These are phyloP conservation scores for Leishmania arabica DNA, from an alignment of 208 protist species.

Conservation along the genomic window DNA sequence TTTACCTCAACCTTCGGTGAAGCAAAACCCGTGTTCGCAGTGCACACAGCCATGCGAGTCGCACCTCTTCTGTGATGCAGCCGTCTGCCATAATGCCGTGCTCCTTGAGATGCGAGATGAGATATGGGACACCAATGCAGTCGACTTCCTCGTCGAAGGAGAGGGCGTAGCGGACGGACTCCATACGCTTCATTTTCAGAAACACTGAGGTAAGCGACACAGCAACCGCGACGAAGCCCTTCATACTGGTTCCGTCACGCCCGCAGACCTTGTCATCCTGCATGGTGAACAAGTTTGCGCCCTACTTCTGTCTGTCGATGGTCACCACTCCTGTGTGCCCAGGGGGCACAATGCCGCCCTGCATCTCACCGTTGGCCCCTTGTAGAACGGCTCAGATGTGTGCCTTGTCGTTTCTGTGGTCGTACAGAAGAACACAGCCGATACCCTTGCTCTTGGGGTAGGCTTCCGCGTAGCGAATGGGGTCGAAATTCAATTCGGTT, in stretches of 20 bases:
- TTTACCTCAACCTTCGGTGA: constrained; percentile 26
- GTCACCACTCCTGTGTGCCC: constrained; percentile 62
- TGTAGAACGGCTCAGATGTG: constrained; percentile 48
- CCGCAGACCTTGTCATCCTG: constrained; percentile 51
- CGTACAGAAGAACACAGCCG: constrained; percentile 28
- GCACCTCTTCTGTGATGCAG: constrained; percentile 34
- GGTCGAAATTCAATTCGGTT: constrained; percentile 43
- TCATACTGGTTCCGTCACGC: constrained; percentile 49
- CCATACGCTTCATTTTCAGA: constrained; percentile 37
- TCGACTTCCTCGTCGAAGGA: constrained; percentile 49
- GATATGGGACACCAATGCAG: constrained; percentile 34
- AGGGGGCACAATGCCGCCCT: constrained; percentile 51
- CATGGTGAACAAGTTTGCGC: constrained; percentile 55
- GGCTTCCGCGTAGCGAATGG: constrained; percentile 36
- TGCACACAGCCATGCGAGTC: constrained; percentile 21
- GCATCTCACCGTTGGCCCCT: constrained; percentile 31
- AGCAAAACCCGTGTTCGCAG: constrained; percentile 41
- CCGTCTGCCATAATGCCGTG: constrained; percentile 33
- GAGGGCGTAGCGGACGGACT: constrained; percentile 52
- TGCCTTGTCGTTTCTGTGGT: constrained; percentile 35
- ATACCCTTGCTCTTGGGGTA: constrained; percentile 31
- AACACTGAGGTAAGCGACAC: constrained; percentile 38
- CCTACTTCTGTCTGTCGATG: constrained; percentile 55
- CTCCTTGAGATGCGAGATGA: constrained; percentile 28
- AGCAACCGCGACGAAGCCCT: constrained; percentile 54